Conservation (phyloP, 768 basidiomycete genomes). For the Chalciporus pseudorubinellus region DNA sequence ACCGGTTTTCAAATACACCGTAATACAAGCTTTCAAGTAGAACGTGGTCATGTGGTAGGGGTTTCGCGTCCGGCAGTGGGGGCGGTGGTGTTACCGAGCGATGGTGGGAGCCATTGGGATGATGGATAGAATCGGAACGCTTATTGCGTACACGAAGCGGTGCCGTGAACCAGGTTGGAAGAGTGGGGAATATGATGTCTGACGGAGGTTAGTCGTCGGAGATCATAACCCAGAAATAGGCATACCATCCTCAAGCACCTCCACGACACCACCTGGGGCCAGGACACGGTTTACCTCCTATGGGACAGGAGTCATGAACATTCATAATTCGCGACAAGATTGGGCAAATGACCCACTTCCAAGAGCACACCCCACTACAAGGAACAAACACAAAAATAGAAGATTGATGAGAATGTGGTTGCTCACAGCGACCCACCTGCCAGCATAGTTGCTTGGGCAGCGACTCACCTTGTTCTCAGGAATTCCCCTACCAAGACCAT, state of each 20-base stretch:
- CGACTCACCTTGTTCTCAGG: constrained; percentile 67
- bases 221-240: neutral
- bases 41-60: constrained; percentile 62
- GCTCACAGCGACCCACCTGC: neutral
- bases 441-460: neutral
- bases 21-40: constrained; percentile 64
- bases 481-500: constrained; percentile 60
- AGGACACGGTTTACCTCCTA: constrained; percentile 75
- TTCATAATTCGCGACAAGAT: neutral
- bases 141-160: constrained; percentile 56
- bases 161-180: constrained; percentile 76
- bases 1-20: constrained; percentile 66
- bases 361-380: constrained; percentile 64
- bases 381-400: neutral
- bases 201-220: neutral
- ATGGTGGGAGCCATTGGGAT: constrained; percentile 45
- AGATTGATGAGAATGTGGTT: constrained; percentile 2
- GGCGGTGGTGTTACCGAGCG: constrained; percentile 32
- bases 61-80: constrained; percentile 32
- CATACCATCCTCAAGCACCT: constrained; percentile 72
- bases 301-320: constrained; percentile 6
- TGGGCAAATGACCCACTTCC: constrained; percentile 42
- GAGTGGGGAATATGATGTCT: constrained; percentile 75
- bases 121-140: constrained; percentile 48
- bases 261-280: constrained; percentile 65